Base-by-base conservation (phyloP, 257 asterid genomes). In the Capsicum rhomboideum region DNA sequence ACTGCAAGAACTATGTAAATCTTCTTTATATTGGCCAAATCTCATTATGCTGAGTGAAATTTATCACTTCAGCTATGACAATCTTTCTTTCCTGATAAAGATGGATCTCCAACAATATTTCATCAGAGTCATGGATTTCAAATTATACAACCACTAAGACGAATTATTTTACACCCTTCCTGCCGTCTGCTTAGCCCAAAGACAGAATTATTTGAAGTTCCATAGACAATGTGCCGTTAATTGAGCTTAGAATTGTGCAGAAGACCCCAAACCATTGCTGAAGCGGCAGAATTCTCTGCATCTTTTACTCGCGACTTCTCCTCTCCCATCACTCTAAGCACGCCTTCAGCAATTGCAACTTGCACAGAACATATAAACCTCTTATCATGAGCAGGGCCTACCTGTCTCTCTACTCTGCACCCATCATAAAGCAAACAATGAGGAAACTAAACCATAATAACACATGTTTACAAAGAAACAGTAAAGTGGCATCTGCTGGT, bases 211-310 rank as follows among this genome's bases (percentile, higher is more conserved):
- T 49, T 61, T 29, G n/a, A 23, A 16, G 50, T 79, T 44, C 69
- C 50, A 12, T 16, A 29, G 28, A 61, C 14, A 77, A 37, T 72
- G 44, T 11, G 18, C 37, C 78, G 50, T 86, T 88, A 87, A 21
- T 89, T 29, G 80, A 86, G 86, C 4, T 87, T 89, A 8, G 89
- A 78, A 20, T 84, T 85, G 81, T 83, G 87, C 31, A 94, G 89
- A 50, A 94, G 89, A 50, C 87, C 89, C 54, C 11, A 74, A 44
- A 96, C 87, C 96, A 96, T 91, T 29, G 20, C 23, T 17, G 91
- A 90, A 83, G 99, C 98, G 26, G 99, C 99, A 64, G 98, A 94
- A 86, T 83, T 92, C 85, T 93, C 98, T 0, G 99, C 93, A 49
- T 91, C 96, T 86, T 84, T 92, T 72, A 91, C 80, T 56, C 94